These are phyloP conservation scores for Cucumis cinereus DNA, from an alignment of 306 rosid species.

Conservation along the genomic window DNA sequence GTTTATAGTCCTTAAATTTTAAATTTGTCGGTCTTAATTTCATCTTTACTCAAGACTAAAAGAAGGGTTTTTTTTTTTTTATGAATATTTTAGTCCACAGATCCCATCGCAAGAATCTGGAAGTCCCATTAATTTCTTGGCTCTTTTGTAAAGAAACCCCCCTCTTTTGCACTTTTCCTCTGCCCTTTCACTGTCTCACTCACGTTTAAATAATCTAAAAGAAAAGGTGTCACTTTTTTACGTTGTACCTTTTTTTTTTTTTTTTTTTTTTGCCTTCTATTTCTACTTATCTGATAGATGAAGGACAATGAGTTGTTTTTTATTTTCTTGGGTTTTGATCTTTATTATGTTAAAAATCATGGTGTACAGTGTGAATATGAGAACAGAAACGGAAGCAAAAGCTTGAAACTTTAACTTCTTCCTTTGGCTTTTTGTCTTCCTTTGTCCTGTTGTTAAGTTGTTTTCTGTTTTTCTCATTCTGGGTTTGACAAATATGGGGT, in stretches of 20 bases:
- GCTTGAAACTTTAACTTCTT: not conserved
- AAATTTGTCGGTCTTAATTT: not conserved
- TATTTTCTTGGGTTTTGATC: conserved; percentile 23
- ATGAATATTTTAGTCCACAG: conserved; percentile 25
- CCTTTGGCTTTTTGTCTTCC: not conserved
- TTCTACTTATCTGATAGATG: not conserved
- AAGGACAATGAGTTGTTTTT: conserved; percentile 27
- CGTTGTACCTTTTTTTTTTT: not conserved
- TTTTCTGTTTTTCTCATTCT: conserved; percentile 6
- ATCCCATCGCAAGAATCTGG: conserved; percentile 40
- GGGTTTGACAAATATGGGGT: conserved; percentile 38
- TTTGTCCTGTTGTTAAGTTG: conserved; percentile 9
- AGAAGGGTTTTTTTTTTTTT: not conserved
- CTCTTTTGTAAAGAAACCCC: not conserved
- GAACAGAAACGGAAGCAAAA: not conserved
- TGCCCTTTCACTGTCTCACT: conserved; percentile 17
- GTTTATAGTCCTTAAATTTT: not conserved
- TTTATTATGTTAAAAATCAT: conserved; percentile 28
- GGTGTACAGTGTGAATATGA: conserved; percentile 28
- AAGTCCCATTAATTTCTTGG: not conserved
- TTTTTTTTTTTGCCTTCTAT: not conserved
- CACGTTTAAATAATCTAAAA: not conserved
- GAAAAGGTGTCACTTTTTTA: not conserved
- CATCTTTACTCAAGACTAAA: not conserved
- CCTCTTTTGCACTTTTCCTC: conserved; percentile 9